Evolutionary conservation across 768 basidiomycete genomes (phyloP).

Genomic region (Exsudoporus frostii): DNA sequence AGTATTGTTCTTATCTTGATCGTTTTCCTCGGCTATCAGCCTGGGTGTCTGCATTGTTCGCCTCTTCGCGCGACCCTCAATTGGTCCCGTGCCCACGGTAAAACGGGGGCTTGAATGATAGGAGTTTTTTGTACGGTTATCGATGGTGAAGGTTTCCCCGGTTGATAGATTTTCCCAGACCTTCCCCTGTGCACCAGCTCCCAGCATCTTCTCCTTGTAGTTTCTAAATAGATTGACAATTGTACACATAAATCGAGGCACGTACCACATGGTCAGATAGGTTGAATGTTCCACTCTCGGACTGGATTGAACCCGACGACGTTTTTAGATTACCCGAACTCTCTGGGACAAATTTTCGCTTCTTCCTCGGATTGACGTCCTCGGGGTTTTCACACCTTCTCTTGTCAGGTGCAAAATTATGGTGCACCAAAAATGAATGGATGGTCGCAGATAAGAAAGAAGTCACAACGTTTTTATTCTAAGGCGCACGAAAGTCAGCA

Average conservation of each 20-base stretch:
- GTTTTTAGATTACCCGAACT: slow-evolving; percentile 2
- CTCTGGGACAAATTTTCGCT: slow-evolving; percentile 40
- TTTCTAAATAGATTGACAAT: slow-evolving; percentile 6
- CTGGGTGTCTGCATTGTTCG: slow-evolving; percentile 12
- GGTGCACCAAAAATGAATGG: slow-evolving; percentile 57
- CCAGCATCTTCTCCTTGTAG: slow-evolving; percentile 14
- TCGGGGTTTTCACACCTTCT: slow-evolving; percentile 5
- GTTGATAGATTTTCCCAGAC: slow-evolving; percentile 66
- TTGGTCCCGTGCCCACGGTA: slow-evolving; percentile 4
- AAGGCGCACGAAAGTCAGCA: slow-evolving; percentile 6
- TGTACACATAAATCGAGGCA: slow-evolving; percentile 4
- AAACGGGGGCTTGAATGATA: slow-evolving; percentile 32
- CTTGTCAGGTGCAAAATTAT: slow-evolving; percentile 50
- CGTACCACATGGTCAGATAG: slow-evolving; percentile 22
- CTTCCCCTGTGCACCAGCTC: slow-evolving; percentile 30
- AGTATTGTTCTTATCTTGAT: slow-evolving; percentile 4
- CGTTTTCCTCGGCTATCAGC: slow-evolving; percentile 1
- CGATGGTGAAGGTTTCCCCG: slow-evolving; percentile 55
- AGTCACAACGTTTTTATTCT: slow-evolving; percentile 60
- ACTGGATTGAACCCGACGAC: slow-evolving; percentile 2
- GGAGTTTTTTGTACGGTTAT: slow-evolving; percentile 71
- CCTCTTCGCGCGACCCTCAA: slow-evolving; percentile 9
- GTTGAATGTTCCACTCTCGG: slow-evolving; percentile 4
- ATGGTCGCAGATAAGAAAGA: slow-evolving; percentile 57
- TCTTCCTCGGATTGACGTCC: slow-evolving; percentile 46